Base-by-base conservation (phyloP, 192 early-diverging fungal genomes). In the Coemansia brasiliensis region DNA sequence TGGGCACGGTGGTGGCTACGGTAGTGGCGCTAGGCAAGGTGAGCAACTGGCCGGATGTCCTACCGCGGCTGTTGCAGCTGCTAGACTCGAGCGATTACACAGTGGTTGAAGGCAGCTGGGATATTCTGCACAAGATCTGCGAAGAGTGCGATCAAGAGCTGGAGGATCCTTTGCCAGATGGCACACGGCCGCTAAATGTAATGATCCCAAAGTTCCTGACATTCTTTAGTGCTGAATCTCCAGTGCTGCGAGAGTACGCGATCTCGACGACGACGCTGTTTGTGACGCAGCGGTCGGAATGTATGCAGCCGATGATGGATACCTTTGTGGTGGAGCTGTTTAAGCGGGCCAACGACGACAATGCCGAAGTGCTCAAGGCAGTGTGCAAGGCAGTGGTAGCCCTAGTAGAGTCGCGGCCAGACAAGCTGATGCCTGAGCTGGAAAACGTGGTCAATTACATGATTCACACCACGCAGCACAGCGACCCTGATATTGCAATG, bases 331-430 rank as follows among this genome's bases (percentile, higher is more conserved):
- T 74, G 12, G 77, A 80, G 62, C 74, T 99, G 45, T 97, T 94
- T 65, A 83, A 85, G 53, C 84, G 91, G 22, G 90, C 95, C 9
- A 90, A 83, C 50, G 96, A 99, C 74, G 80, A 81, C 39, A 83
- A 90, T 56, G 55, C 85, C 21, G 86, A 91, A 13, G 93, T 98
- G 16, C 90, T 92, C 42, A 92, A 93, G 70, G 81, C 88, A 25
- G 94, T 98, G 18, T 99, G 98, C 83, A 89, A 95, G 69, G 93
- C 91, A 2, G 79, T 99, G 44, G 94, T 96, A 49, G 89, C 89
- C 72, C 76, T 96, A 61, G 79, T 96, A 9, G 95, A 97, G 73
- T 84, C 85, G 9, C 74, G 86, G 40, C 90, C 95, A 16, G 90
- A 95, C 55, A 88, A 87, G 63, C 81, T 99, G 21, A 73, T 91